Percentiles rank a stretch among this genome's conserved stretches.
phyloP scores from a whole-genome alignment of 148 eudicot genomes.

The Cornus controversa region DNA sequence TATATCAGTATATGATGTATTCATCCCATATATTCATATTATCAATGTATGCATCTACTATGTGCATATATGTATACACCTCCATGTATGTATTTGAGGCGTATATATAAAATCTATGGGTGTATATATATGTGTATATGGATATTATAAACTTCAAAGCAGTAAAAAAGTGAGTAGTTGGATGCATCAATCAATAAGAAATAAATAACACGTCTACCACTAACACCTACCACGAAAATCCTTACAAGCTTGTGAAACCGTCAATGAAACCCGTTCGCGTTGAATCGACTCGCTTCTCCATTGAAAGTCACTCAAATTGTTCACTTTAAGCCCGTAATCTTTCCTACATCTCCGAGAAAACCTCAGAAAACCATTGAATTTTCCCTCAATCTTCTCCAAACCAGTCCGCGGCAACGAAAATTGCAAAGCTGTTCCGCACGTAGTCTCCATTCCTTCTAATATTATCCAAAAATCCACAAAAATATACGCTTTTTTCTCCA shows the following conservation, averaged over 20 bases:
- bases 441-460: conserved; percentile 2
- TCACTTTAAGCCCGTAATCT: background rate
- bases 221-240: conserved; percentile 3
- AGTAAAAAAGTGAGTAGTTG: no score
- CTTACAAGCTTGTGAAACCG: conserved; percentile 11
- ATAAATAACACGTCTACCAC: background rate
- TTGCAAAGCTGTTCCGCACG: conserved; percentile 1
- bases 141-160: no score
- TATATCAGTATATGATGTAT: no score
- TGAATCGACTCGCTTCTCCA: background rate
- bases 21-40: no score
- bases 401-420: background rate
- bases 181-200: background rate
- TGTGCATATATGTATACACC: no score
- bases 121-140: no score
- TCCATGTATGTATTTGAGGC: no score
- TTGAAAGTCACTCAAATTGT: background rate
- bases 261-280: background rate
- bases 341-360: background rate
- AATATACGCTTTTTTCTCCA: background rate
- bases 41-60: no score
- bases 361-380: conserved; percentile 2
- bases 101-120: no score
- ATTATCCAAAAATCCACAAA: background rate
- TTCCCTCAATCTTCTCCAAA: background rate